Evolutionary conservation across 225 moss, liverwort and hornwort genomes (phyloP), one percentile per base, ranked within the genome.

Genomic region (Climacium dendroides): DNA sequence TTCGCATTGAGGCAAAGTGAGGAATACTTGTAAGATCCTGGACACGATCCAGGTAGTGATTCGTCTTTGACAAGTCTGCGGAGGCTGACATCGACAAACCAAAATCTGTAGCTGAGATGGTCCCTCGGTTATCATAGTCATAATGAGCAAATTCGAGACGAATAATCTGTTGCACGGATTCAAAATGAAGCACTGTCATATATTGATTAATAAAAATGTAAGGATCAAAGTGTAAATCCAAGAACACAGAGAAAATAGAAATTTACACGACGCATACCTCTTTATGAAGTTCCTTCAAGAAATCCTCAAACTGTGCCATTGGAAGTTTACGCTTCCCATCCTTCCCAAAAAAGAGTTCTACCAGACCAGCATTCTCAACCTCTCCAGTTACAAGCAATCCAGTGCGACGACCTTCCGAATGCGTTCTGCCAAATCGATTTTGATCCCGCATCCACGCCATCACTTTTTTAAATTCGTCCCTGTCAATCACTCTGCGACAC

Each of bases 51-150:
- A 98, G 65, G 62, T 94, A 96, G 79, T 94, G 89, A 81, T 91
- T 85, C 63, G 94, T 85, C 80, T 84, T 89, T 63, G 94, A 87
- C 90, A 96, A 90, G 89, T 98, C 95, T 81, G 98, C 98, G 64
- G 98, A 91, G 47, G 96, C 96, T 83, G 96, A 88, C 95, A 98
- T 93, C 32, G 96, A 98, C 83, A 96, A 93, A 72, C 91, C 96
- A 82, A 96, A 96, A 88, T 98, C 95, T 61, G 93, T 86, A 43
- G 98, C 96, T 76, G 98, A 93, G 83, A 98, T 96, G 37, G 93
- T 93, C 70, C 95, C 96, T 60, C 66, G 89, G 37, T 93, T 88
- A 81, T 92, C 94, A 88, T 88, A 91, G 73, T 98, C 98, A 80
- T 98, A 98, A 88, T 98, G 96, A 26, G 89, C 82, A 92, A 98